Base-by-base conservation (phyloP, 2,329 filamentous ascomycete species). In the Aspergillus sp. region DNA sequence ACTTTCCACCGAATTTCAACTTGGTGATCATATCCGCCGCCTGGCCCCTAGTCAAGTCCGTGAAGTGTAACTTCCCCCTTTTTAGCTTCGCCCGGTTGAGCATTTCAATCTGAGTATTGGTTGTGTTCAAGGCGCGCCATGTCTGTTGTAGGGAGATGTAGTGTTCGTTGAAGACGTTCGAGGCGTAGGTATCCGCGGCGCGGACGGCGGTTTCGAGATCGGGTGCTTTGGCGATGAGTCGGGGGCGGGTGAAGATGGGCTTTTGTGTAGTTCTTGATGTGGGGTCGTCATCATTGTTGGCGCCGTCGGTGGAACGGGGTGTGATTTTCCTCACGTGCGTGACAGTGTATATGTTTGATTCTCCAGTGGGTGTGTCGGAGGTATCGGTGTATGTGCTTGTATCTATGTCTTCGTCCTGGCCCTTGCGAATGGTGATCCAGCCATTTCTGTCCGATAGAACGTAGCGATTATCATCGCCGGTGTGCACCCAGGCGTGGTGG, bases 21-120 rank as follows among this genome's bases (percentile, higher is more conserved):
- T 94, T 94, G 5, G 88, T 94, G 53, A 97, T 94, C 85, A 94
- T 90, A 63, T 96, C 90, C 4, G 78, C 78, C 4, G 89, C 90
- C 61, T 81, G 81, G 5, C 91, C 91, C 60, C 90, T 93, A 9
- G 79, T 89, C 48, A 94, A 58, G 29, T 82, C 76, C 27, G 40
- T 46, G 3, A 45, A 29, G 2, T 33, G 41, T 6, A 59, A 51
- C 12, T 26, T 12, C 26, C 44, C 47, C 26, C 49, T 53, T 5
- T 57, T 52, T 29, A 65, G 53, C 1, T 51, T 55, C 12, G 61
- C 51, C 46, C 65, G 66, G 48, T 74, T 74, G 34, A 76, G 54
- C 46, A 73, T 65, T 4, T 57, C 54, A 10, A 74, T 42, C 45
- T 75, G 81, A 2, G 69, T 69, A 27, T 71, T 58, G 0, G 76